Base-by-base conservation (phyloP, 805 yeast genomes). In the Wickerhamiella azyma region DNA sequence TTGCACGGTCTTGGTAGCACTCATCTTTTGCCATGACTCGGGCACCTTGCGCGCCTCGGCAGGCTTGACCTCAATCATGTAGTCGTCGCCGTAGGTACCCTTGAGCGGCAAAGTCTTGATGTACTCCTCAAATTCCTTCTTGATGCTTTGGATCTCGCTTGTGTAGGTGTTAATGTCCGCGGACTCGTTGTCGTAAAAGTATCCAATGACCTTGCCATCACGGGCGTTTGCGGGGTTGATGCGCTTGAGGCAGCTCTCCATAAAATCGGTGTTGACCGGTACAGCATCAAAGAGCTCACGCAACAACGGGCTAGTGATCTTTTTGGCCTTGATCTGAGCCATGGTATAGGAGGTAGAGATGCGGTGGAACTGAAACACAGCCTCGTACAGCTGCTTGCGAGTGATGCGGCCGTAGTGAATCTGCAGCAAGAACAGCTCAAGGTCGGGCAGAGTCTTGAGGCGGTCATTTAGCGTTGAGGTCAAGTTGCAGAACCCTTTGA, bases 21-120 rank as follows among this genome's bases (percentile, higher is more conserved):
- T 81, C 24, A 83, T 73, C 53, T 84, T 81, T 10, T 80, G 63
- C 95, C 96, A 89, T 43, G 75, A 76, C 2, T 65, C 54, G 0
- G 97, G 97, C 1, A 88, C 61, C 1, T 64, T 61, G 37, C 72
- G 74, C 1, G 72, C 66, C 38, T 74, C 74, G 10, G 72, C 62
- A 50, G 78, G 77, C 38, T 85, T 66, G 0, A 89, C 78, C 55
- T 88, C 96, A 18, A 92, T 70, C 24, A 68, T 66, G 54, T 67
- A 85, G 17, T 70, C 65, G 45, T 81, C 57, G 35, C 88, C 82
- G 26, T 84, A 66, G 26, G 70, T 71, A 26, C 84, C 59, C 0
- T 68, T 41, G 1, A 49, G 56, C 41, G 75, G 65, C 2, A 82
- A 66, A 0, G 54, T 52, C 2, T 53, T 50, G n/a, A 88, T 62